Evolutionary conservation across 2,329 filamentous ascomycete genomes (phyloP).

Genomic region (Kalaharituber pfeilii): DNA sequence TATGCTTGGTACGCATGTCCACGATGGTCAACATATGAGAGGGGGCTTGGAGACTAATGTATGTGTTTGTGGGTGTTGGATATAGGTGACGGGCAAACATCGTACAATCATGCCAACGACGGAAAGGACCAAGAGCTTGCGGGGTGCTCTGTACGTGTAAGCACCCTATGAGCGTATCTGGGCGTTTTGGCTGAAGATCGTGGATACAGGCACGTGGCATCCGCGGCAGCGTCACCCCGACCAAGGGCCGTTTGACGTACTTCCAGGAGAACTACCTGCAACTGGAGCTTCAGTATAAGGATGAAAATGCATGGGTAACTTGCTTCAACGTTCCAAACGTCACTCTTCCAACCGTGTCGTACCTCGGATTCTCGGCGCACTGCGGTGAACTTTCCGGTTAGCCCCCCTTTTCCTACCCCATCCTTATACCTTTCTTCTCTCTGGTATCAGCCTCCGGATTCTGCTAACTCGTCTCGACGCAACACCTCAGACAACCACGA

Average conservation of each 20-base stretch:
- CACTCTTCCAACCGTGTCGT: slow-evolving; percentile 60
- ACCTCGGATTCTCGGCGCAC: slow-evolving; percentile 67
- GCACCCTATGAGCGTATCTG: not conserved
- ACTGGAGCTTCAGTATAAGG: slow-evolving; percentile 87
- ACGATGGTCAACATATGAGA: not conserved
- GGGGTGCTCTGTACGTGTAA: slow-evolving; percentile 56
- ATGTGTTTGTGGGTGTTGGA: too few species aligned
- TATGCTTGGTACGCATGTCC: slow-evolving; percentile 47
- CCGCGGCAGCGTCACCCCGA: slow-evolving; percentile 59
- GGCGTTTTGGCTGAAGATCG: slow-evolving; percentile 8
- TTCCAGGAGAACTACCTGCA: slow-evolving; percentile 88
- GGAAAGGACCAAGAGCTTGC: slow-evolving; percentile 86
- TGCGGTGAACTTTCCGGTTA: slow-evolving; percentile 67
- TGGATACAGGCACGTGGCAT: slow-evolving; percentile 54
- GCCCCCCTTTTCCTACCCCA: not conserved
- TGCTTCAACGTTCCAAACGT: slow-evolving; percentile 64
- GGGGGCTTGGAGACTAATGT: not conserved
- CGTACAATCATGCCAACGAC: slow-evolving; percentile 85
- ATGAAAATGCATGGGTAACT: slow-evolving; percentile 66
- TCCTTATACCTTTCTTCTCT: not conserved
- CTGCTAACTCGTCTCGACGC: not conserved
- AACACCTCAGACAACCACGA: slow-evolving; percentile 67
- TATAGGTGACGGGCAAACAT: slow-evolving; percentile 57
- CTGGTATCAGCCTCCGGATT: not conserved
- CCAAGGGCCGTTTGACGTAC: slow-evolving; percentile 78